These are phyloP conservation scores for Coemansia pectinata DNA, from an alignment of 192 early-diverging fungal species.

Conservation along the genomic window DNA sequence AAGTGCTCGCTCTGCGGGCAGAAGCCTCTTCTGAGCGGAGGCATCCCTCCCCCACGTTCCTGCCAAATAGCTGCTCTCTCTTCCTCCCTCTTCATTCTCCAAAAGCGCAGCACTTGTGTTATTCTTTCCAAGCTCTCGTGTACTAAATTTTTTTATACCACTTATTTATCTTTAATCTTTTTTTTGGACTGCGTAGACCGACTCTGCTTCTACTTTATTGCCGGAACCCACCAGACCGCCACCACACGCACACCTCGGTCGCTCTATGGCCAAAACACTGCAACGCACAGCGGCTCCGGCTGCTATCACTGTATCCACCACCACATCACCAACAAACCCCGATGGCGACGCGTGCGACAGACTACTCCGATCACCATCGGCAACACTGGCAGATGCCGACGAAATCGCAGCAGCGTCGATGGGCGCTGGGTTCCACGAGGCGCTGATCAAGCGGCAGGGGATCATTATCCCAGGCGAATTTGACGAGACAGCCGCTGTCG, in stretches of 20 bases:
- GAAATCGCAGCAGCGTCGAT: not conserved
- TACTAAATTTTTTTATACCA: not conserved
- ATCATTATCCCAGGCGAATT: slow-evolving; percentile 21
- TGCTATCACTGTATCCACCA: not conserved
- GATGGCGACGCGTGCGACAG: not conserved
- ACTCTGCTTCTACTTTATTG: not conserved
- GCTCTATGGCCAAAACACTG: slow-evolving; percentile 17
- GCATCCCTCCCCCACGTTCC: not conserved
- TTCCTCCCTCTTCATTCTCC: not conserved
- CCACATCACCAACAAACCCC: not conserved
- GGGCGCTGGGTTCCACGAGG: not conserved
- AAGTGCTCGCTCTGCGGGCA: not conserved
- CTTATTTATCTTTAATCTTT: not conserved
- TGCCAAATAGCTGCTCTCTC: not conserved
- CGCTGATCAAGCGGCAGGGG: slow-evolving; percentile 21
- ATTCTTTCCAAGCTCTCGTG: not conserved
- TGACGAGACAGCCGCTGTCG: not conserved
- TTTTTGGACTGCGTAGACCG: not conserved
- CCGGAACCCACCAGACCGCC: not conserved
- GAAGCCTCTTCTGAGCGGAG: not conserved
- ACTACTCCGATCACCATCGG: slow-evolving; percentile 7
- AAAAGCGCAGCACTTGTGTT: not conserved
- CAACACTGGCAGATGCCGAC: slow-evolving; percentile 15
- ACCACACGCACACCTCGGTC: not conserved
- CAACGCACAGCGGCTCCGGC: slow-evolving; percentile 3